phyloP scores from a whole-genome alignment of 805 yeast species.

The Brettanomyces naardenensis region DNA sequence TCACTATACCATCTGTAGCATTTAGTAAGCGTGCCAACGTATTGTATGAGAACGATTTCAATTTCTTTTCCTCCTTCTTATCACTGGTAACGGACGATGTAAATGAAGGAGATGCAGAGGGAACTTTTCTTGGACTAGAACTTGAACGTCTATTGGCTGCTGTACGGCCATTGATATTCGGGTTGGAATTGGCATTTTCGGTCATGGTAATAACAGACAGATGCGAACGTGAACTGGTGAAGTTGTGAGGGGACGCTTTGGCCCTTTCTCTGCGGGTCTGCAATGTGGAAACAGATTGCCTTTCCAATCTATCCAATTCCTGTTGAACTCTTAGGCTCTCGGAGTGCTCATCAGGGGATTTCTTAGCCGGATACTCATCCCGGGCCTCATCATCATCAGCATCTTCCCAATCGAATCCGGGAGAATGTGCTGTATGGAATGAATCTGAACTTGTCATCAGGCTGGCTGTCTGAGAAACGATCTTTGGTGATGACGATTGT shows the following conservation, averaged over 20 bases:
- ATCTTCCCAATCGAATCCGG: constrained; percentile 5
- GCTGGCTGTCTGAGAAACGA: neutral
- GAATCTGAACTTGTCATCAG: constrained; percentile 16
- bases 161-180: neutral
- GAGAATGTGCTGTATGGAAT: constrained; percentile 17
- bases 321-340: too few species aligned
- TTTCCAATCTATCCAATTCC: neutral
- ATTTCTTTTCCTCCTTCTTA: constrained; percentile 14
- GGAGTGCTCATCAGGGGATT: neutral
- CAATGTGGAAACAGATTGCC: neutral
- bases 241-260: neutral
- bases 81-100: constrained; percentile 4
- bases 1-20: constrained; percentile 53
- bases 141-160: neutral
- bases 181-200: neutral
- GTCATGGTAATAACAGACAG: neutral
- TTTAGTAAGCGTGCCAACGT: constrained; percentile 45
- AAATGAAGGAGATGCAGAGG: neutral
- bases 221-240: neutral
- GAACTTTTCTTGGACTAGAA: neutral
- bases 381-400: neutral
- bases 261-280: neutral
- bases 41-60: constrained; percentile 28
- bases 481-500: constrained; percentile 5
- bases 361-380: neutral